Percentiles rank a stretch among this genome's conserved stretches.
Conservation (phyloP, 257 asterid species). For the Misopates orontium region DNA sequence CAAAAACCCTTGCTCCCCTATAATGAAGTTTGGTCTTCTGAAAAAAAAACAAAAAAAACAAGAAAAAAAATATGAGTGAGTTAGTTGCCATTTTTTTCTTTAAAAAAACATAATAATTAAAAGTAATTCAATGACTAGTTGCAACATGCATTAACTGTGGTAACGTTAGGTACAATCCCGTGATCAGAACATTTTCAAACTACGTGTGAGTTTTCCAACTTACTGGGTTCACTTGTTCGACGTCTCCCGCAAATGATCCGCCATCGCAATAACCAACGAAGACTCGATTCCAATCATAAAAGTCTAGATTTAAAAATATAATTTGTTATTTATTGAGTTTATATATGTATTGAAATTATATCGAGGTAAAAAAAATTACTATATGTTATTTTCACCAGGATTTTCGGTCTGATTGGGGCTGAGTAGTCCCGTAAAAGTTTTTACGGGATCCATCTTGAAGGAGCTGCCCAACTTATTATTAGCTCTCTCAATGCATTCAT, state of each 20-base stretch:
- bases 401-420: not conserved
- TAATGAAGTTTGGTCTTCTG: conserved; percentile 35
- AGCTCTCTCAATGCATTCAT: conserved; percentile 1
- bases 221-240: conserved; percentile 29
- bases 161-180: no score
- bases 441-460: not conserved
- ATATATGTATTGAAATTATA: not conserved
- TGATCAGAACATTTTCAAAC: not conserved
- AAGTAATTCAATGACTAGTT: no score
- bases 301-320: conserved; percentile 26
- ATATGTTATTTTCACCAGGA: conserved; percentile 28
- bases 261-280: conserved; percentile 39
- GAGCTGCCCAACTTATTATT: conserved; percentile 11
- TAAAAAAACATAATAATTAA: no score
- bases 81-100: not conserved
- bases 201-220: no score
- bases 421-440: conserved; percentile 15
- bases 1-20: conserved; percentile 45
- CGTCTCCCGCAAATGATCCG: conserved; percentile 35
- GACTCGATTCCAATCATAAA: conserved; percentile 43
- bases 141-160: no score
- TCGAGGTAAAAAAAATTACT: not conserved
- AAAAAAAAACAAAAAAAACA: not conserved
- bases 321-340: not conserved
- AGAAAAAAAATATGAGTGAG: not conserved